phyloP scores from a whole-genome alignment of 2,329 filamentous ascomycete species.

The Pyrenochaeta sp. region DNA sequence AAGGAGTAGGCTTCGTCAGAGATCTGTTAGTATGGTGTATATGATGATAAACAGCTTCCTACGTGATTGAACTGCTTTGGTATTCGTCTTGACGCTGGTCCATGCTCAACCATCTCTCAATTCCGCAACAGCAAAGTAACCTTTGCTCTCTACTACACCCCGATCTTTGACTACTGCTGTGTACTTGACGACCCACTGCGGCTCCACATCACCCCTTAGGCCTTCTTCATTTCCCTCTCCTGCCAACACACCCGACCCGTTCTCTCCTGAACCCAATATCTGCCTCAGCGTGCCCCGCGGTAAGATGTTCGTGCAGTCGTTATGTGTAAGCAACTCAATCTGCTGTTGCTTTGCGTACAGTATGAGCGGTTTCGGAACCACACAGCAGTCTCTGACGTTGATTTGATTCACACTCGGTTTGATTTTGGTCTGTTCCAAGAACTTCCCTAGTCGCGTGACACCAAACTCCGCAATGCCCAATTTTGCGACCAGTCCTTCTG shows the following conservation, averaged over 20 bases:
- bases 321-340: constrained; percentile 91
- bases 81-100: background rate
- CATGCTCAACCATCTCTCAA: constrained; percentile 50
- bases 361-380: constrained; percentile 87
- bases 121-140: constrained; percentile 90
- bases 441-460: constrained; percentile 78
- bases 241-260: constrained; percentile 79
- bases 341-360: constrained; percentile 81
- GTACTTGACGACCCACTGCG: constrained; percentile 97
- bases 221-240: constrained; percentile 64
- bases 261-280: constrained; percentile 75
- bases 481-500: constrained; percentile 73
- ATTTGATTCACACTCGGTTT: constrained; percentile 91
- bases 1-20: too few species aligned
- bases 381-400: constrained; percentile 94
- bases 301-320: constrained; percentile 91
- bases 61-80: background rate
- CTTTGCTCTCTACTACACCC: constrained; percentile 97
- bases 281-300: constrained; percentile 85
- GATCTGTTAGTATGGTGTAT: too few species aligned
- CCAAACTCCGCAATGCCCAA: constrained; percentile 94
- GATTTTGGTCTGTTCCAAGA: constrained; percentile 75
- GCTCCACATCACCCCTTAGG: constrained; percentile 78
- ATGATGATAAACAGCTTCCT: background rate
- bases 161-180: constrained; percentile 93